Percentiles rank a stretch among this genome's conserved stretches.
These are phyloP conservation scores for Sisymbrium altissimum DNA, from an alignment of 345 rosid genomes.

Conservation along the genomic window DNA sequence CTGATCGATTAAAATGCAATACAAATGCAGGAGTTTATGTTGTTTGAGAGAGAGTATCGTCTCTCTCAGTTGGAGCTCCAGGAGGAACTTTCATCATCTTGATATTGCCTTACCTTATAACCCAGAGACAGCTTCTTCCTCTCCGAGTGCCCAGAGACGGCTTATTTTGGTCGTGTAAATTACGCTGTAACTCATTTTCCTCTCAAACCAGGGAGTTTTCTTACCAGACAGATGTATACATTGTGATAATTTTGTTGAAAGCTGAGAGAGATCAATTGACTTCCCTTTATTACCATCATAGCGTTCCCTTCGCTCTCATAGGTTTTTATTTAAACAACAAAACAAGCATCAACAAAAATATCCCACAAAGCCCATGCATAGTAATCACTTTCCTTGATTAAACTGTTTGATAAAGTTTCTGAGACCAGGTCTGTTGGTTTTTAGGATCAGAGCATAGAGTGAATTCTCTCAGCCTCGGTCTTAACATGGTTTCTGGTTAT, in stretches of 20 bases:
- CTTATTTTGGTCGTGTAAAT: slow-evolving; percentile 13
- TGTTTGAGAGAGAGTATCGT: slow-evolving; percentile 81
- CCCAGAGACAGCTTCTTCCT: not conserved
- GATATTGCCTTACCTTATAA: slow-evolving; percentile 20
- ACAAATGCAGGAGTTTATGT: slow-evolving; percentile 66
- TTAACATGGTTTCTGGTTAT: slow-evolving; percentile 60
- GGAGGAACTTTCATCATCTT: slow-evolving; percentile 44
- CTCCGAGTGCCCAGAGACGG: not conserved
- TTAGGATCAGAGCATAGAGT: slow-evolving; percentile 46
- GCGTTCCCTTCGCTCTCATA: no score
- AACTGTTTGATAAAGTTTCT: not conserved
- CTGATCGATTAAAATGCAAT: slow-evolving; percentile 20
- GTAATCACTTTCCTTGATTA: no score
- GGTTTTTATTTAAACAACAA: not conserved
- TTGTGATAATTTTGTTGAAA: not conserved
- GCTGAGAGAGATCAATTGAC: slow-evolving; percentile 9
- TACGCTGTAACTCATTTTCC: not conserved
- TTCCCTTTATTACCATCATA: not conserved
- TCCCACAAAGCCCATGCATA: not conserved
- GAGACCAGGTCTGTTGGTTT: not conserved
- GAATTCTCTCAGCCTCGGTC: slow-evolving; percentile 43
- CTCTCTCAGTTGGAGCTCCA: slow-evolving; percentile 67
- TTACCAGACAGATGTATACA: slow-evolving; percentile 15
- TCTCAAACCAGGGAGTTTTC: not conserved
- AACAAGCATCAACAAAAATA: not conserved